phyloP scores from a whole-genome alignment of 2,329 filamentous ascomycete species.

The Penicillium janthinellum region DNA sequence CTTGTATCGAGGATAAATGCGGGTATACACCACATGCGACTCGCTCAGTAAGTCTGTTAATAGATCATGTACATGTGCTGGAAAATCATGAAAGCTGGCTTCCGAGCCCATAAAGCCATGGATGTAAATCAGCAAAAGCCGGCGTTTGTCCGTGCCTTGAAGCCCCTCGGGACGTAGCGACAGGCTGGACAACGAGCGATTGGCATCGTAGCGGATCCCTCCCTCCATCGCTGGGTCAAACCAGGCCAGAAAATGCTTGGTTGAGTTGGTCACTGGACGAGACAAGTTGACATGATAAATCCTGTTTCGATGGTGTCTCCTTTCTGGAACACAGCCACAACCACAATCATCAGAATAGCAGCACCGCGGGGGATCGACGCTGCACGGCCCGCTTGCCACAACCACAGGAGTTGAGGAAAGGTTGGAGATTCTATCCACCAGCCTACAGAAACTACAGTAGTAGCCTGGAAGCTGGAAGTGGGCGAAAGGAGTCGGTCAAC shows the following conservation, averaged over 20 bases:
- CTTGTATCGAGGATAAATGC: constrained; percentile 55
- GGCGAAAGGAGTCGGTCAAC: background rate
- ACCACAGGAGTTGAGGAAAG: background rate
- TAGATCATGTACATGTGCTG: constrained; percentile 79
- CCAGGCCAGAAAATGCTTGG: background rate
- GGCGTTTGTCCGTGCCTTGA: constrained; percentile 38
- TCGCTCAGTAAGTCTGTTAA: constrained; percentile 67
- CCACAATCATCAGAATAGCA: background rate
- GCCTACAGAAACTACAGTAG: background rate
- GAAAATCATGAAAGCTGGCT: constrained; percentile 84
- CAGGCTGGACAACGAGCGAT: constrained; percentile 14
- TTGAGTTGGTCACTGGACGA: background rate
- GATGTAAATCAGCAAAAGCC: constrained; percentile 76
- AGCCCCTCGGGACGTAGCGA: constrained; percentile 15
- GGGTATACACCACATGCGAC: constrained; percentile 80
- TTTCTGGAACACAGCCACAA: constrained; percentile 15
- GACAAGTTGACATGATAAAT: constrained; percentile 9
- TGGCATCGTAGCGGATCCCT: constrained; percentile 7
- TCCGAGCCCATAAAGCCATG: constrained; percentile 91
- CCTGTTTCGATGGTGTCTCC: constrained; percentile 7
- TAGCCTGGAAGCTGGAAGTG: constrained; percentile 2
- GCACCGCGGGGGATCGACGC: constrained; percentile 8
- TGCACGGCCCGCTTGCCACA: constrained; percentile 21
- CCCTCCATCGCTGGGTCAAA: constrained; percentile 10
- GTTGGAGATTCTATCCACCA: background rate